These are phyloP conservation scores for Monosporozyma siamensis DNA, from an alignment of 805 yeast genomes.

Conservation along the genomic window DNA sequence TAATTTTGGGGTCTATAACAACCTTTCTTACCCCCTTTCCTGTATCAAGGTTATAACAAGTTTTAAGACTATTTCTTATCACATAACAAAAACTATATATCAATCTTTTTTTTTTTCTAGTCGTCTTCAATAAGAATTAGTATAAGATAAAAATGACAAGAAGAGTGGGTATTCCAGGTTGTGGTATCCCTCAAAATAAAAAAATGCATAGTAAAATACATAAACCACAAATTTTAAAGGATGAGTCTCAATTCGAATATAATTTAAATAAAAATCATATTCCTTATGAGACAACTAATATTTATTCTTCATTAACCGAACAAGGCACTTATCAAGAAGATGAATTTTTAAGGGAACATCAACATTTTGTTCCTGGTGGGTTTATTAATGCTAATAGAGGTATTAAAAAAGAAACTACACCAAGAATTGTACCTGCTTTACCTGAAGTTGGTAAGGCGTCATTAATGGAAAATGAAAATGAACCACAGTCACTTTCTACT, in stretches of 20 bases:
- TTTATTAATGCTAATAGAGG: background rate
- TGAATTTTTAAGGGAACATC: background rate
- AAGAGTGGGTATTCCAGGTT: slow-evolving; percentile 9
- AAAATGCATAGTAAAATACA: background rate
- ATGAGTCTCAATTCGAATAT: background rate
- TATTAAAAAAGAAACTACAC: background rate
- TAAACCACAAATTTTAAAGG: background rate
- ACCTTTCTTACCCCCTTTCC: too few species aligned
- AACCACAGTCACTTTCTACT: too few species aligned
- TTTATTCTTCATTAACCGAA: background rate
- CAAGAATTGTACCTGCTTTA: too few species aligned
- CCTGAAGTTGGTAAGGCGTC: too few species aligned
- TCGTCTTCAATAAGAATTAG: background rate
- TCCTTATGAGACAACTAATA: background rate
- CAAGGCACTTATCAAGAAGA: too few species aligned
- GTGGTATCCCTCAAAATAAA: slow-evolving; percentile 5
- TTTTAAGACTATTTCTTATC: too few species aligned
- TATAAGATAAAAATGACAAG: slow-evolving; percentile 3
- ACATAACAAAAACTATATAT: too few species aligned
- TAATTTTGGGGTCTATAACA: too few species aligned
- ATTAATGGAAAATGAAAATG: too few species aligned
- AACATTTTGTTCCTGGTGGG: background rate
- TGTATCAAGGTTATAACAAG: too few species aligned
- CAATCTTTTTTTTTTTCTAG: background rate
- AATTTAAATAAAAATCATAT: background rate